Conservation (phyloP, 257 asterid species). For the Catharanthus roseus region DNA sequence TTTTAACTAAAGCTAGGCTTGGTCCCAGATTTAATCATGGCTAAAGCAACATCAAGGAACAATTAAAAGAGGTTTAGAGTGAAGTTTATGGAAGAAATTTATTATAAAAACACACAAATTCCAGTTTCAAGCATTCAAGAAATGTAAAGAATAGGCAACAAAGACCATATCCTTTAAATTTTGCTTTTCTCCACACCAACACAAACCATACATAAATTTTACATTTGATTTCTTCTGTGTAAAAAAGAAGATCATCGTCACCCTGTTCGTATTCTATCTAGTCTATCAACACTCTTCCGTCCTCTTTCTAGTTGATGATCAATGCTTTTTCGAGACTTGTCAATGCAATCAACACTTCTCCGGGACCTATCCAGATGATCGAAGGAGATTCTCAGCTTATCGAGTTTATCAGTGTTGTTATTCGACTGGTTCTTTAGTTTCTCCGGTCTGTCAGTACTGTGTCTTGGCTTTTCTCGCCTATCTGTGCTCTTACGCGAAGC, state of each 20-base stretch:
- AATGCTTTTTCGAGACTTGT: constrained; percentile 62
- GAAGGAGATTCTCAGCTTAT: constrained; percentile 50
- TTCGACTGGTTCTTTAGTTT: constrained; percentile 48
- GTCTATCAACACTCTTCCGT: constrained; percentile 73
- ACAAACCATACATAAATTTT: constrained; percentile 29
- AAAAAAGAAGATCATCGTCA: constrained; percentile 19
- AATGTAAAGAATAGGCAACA: constrained; percentile 4
- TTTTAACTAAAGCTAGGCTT: no score
- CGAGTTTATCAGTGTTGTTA: constrained; percentile 46
- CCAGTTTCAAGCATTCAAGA: constrained; percentile 4
- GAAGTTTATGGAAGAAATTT: background rate
- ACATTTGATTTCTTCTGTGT: constrained; percentile 11
- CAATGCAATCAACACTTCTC: constrained; percentile 78
- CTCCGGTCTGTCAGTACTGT: constrained; percentile 66
- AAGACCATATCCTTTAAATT: constrained; percentile 15
- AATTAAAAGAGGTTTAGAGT: background rate
- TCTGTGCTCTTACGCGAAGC: constrained; percentile 77
- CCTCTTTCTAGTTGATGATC: constrained; percentile 69
- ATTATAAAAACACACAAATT: constrained; percentile 5
- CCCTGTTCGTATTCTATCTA: constrained; percentile 61
- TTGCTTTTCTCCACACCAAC: constrained; percentile 39
- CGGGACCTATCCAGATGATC: constrained; percentile 81
- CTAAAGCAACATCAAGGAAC: background rate
- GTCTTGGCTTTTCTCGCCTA: constrained; percentile 79
- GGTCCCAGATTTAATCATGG: no score